Evolutionary conservation across 805 yeast species (phyloP).

Genomic region (Metschnikowia continentalis): DNA sequence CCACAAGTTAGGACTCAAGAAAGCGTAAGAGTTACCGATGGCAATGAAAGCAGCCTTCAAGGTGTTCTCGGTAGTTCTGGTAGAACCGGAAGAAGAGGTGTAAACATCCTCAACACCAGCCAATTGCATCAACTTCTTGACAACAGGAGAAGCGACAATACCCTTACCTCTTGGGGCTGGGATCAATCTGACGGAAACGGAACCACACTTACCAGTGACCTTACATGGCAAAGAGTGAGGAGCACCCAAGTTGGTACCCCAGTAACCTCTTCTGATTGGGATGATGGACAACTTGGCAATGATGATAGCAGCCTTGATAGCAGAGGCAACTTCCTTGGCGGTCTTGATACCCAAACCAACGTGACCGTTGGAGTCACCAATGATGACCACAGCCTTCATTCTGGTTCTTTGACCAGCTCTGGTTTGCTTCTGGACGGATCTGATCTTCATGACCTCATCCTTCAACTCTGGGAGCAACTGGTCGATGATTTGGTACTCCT

Average conservation of each 20-base stretch:
- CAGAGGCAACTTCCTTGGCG: slow-evolving; percentile 99
- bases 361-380: slow-evolving; percentile 99
- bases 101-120: slow-evolving; percentile 99
- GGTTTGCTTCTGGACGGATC: slow-evolving; percentile 99
- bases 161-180: slow-evolving; percentile 99
- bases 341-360: slow-evolving; percentile 99
- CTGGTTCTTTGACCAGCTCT: slow-evolving; percentile 99
- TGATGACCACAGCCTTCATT: slow-evolving; percentile 99
- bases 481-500: slow-evolving; percentile 99
- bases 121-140: slow-evolving; percentile 96
- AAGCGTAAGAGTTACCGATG: slow-evolving; percentile 99
- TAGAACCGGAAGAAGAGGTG: slow-evolving; percentile 97
- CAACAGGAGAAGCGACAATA: slow-evolving; percentile 99
- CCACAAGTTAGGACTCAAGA: slow-evolving; percentile 99
- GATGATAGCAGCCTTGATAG: slow-evolving; percentile 99
- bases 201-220: slow-evolving; percentile 99
- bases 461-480: slow-evolving; percentile 89
- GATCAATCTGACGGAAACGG: slow-evolving; percentile 95
- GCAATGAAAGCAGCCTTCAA: slow-evolving; percentile 99
- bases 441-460: slow-evolving; percentile 99
- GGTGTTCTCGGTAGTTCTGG: slow-evolving; percentile 99
- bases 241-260: slow-evolving; percentile 99
- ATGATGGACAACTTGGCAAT: slow-evolving; percentile 98
- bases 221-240: slow-evolving; percentile 98
- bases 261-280: slow-evolving; percentile 99